Conservation (phyloP, 208 protist genomes). For the Phytomonas sp. region DNA sequence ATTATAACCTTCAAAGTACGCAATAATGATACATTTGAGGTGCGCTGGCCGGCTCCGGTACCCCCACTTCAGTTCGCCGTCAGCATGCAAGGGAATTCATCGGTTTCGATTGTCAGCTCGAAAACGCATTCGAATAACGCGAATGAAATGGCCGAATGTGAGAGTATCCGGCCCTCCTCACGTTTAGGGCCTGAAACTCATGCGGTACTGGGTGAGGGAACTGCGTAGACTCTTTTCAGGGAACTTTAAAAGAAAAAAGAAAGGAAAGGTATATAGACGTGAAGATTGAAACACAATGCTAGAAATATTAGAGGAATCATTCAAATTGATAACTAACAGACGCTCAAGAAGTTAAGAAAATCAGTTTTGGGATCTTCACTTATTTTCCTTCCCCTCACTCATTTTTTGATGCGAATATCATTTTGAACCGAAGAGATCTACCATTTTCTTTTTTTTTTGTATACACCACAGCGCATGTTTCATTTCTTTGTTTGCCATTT, state of each 20-base stretch:
- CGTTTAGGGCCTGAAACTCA: background rate
- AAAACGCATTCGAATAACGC: constrained; percentile 17
- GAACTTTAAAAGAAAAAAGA: background rate
- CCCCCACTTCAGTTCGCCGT: constrained; percentile 75
- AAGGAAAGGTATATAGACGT: background rate
- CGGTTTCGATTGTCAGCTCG: constrained; percentile 36
- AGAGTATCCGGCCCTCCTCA: background rate
- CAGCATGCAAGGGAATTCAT: constrained; percentile 68
- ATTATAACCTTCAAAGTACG: constrained; percentile 37
- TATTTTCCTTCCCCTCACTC: constrained; percentile 2
- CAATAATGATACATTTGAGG: constrained; percentile 28
- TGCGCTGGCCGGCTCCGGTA: constrained; percentile 57
- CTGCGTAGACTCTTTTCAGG: background rate
- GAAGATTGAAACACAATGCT: constrained; percentile 13
- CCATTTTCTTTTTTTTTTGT: background rate
- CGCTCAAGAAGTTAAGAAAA: background rate
- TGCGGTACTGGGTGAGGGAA: background rate
- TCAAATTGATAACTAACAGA: background rate
- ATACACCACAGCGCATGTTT: constrained; percentile 6
- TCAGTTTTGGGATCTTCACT: background rate
- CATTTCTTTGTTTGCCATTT: constrained; percentile 2
- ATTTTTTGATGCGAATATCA: constrained; percentile 1
- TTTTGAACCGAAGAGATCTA: background rate
- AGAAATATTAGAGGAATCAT: background rate
- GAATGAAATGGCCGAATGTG: constrained; percentile 1